A percentile compares a stretch with the other conserved stretches of the same genome.
phyloP scores from a whole-genome alignment of 75 land plant genomes.

The Gnetum montanum region DNA sequence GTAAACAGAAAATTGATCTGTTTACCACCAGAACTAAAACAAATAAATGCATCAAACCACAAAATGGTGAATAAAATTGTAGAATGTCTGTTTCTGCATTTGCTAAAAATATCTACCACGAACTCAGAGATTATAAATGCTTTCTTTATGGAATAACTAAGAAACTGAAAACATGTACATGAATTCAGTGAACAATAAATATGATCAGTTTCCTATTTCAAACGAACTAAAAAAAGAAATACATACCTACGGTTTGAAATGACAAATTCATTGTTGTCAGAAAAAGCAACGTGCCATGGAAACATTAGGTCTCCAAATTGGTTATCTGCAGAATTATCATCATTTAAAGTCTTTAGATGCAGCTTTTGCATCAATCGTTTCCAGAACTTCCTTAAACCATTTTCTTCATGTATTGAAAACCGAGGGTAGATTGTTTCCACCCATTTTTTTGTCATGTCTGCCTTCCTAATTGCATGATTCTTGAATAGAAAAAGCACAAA shows the following conservation, averaged over 20 bases:
- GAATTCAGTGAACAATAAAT: neutral
- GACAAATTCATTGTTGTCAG: slow-evolving; percentile 20
- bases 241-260: slow-evolving; percentile 46
- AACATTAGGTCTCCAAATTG: slow-evolving; percentile 14
- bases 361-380: slow-evolving; percentile 37
- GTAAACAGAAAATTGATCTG: too few species aligned
- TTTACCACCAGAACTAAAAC: too few species aligned
- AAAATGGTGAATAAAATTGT: too few species aligned
- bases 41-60: too few species aligned
- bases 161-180: neutral
- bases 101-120: too few species aligned
- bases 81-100: too few species aligned
- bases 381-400: slow-evolving; percentile 17
- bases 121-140: neutral
- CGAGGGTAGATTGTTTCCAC: slow-evolving; percentile 54
- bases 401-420: slow-evolving; percentile 9
- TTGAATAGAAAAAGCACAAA: slow-evolving; percentile 9
- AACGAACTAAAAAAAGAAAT: neutral
- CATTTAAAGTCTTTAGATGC: slow-evolving; percentile 20
- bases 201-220: neutral
- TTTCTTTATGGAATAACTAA: neutral
- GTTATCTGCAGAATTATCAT: slow-evolving; percentile 6
- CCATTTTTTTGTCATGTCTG: slow-evolving; percentile 39
- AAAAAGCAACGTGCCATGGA: slow-evolving; percentile 62
- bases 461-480: slow-evolving; percentile 79